Evolutionary conservation across 148 eudicot species (phyloP).

Genomic region (Camellia granthamiana): DNA sequence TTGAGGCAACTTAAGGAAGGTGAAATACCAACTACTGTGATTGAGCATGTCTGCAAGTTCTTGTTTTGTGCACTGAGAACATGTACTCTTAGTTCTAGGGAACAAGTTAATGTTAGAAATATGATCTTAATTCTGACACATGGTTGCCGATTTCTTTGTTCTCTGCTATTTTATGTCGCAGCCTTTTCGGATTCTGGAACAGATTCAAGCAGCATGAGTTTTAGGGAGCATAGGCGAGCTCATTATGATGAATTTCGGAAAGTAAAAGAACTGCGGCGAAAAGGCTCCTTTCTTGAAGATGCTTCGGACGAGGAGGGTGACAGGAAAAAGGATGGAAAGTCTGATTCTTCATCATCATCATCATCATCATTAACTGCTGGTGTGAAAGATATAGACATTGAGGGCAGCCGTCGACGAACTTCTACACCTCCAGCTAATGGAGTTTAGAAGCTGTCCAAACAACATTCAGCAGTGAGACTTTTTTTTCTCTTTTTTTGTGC

Average conservation of each 20-base stretch:
- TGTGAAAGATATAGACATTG: conserved; percentile 40
- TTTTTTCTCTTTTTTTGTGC: no score
- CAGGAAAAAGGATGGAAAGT: conserved; percentile 14
- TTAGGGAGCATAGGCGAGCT: conserved; percentile 76
- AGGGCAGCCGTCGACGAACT: conserved; percentile 10
- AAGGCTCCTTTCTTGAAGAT: conserved; percentile 54
- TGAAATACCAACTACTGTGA: background rate
- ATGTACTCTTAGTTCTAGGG: background rate
- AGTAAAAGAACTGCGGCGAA: conserved; percentile 71
- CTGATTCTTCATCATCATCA: conserved; percentile 10
- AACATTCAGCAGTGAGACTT: background rate
- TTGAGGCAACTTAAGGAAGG: background rate
- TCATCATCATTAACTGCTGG: conserved; percentile 46
- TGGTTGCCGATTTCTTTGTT: background rate
- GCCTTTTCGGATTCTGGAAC: conserved; percentile 44
- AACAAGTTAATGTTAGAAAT: background rate
- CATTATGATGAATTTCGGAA: conserved; percentile 82
- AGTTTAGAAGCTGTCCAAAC: conserved; percentile 16
- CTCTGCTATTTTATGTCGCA: background rate
- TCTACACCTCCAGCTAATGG: conserved; percentile 17
- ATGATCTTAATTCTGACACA: background rate
- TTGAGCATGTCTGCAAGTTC: background rate
- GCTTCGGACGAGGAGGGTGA: conserved; percentile 45
- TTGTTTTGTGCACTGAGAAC: background rate
- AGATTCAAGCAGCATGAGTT: conserved; percentile 41